Percentiles rank a stretch among this genome's conserved stretches.
Evolutionary conservation across 2,329 filamentous ascomycete species (phyloP).

Genomic region (Trichoderma cornu-damae): DNA sequence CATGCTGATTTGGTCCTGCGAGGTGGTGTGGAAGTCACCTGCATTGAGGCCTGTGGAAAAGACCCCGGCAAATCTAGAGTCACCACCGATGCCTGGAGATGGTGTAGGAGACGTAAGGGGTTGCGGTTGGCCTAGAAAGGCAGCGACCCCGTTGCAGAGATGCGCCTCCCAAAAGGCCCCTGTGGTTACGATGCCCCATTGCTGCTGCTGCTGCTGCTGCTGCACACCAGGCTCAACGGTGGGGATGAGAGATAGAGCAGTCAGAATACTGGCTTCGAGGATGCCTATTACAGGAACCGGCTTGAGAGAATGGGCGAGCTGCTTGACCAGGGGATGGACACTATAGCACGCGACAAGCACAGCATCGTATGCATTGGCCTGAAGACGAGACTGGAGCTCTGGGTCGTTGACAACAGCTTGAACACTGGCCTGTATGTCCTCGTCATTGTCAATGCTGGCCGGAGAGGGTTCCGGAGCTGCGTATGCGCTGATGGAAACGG

Average conservation of each 20-base stretch:
- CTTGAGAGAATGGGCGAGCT: slow-evolving; percentile 41
- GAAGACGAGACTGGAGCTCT: slow-evolving; percentile 30
- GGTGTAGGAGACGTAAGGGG: not conserved
- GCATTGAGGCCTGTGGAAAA: slow-evolving; percentile 77
- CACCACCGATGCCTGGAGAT: not conserved
- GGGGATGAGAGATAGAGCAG: slow-evolving; percentile 50
- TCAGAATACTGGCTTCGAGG: slow-evolving; percentile 74
- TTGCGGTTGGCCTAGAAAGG: slow-evolving; percentile 52
- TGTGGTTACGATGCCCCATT: slow-evolving; percentile 85
- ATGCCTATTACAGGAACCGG: slow-evolving; percentile 54
- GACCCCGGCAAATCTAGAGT: slow-evolving; percentile 71
- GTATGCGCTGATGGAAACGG: slow-evolving; percentile 53
- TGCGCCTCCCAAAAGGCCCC: slow-evolving; percentile 78
- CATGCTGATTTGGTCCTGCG: slow-evolving; percentile 56
- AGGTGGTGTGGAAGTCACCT: slow-evolving; percentile 68
- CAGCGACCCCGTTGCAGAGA: slow-evolving; percentile 58
- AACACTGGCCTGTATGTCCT: slow-evolving; percentile 61
- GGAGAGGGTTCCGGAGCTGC: slow-evolving; percentile 60
- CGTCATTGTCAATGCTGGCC: slow-evolving; percentile 70
- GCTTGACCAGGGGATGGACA: slow-evolving; percentile 67
- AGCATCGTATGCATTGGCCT: slow-evolving; percentile 56
- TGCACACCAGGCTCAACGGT: slow-evolving; percentile 20
- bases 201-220: slow-evolving; percentile 33
- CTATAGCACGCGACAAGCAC: slow-evolving; percentile 87
- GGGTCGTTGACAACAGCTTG: slow-evolving; percentile 56